Evolutionary conservation across 306 rosid species (phyloP).

Genomic region (Dalbergia cochinchinensis): DNA sequence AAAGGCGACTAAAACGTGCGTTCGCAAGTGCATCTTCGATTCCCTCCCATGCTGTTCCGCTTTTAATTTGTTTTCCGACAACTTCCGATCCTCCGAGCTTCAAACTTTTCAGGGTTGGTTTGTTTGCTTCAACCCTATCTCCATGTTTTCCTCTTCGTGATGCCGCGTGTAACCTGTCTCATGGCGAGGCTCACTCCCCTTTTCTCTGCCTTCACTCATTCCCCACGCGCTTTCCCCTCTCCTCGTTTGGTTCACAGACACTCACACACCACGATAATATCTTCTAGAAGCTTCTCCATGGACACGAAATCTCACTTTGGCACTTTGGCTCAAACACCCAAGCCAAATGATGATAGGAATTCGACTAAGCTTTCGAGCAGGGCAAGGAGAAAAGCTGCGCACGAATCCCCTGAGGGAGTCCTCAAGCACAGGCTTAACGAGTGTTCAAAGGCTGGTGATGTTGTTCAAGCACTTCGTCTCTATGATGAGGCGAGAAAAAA

Average conservation of each 20-base stretch:
- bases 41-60: neutral
- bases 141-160: neutral
- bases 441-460: constrained; percentile 67
- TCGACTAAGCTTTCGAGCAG: constrained; percentile 43
- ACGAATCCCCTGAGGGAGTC: constrained; percentile 64
- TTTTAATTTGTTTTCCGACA: neutral
- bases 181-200: constrained; percentile 57
- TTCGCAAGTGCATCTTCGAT: neutral
- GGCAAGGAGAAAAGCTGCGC: constrained; percentile 55
- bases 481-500: constrained; percentile 72
- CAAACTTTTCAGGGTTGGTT: no score
- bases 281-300: constrained; percentile 12
- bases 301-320: constrained; percentile 38
- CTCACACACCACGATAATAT: neutral
- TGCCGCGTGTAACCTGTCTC: constrained; percentile 45
- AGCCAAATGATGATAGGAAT: constrained; percentile 24
- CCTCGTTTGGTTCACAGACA: neutral
- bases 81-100: no score
- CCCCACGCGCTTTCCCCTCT: constrained; percentile 48
- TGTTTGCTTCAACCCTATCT: no score
- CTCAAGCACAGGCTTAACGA: constrained; percentile 54
- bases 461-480: constrained; percentile 70
- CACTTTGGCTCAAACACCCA: constrained; percentile 47
- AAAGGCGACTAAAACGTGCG: neutral
- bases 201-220: constrained; percentile 50